Evolutionary conservation across 2,329 filamentous ascomycete genomes (phyloP).

Genomic region (Fusarium multiceps): DNA sequence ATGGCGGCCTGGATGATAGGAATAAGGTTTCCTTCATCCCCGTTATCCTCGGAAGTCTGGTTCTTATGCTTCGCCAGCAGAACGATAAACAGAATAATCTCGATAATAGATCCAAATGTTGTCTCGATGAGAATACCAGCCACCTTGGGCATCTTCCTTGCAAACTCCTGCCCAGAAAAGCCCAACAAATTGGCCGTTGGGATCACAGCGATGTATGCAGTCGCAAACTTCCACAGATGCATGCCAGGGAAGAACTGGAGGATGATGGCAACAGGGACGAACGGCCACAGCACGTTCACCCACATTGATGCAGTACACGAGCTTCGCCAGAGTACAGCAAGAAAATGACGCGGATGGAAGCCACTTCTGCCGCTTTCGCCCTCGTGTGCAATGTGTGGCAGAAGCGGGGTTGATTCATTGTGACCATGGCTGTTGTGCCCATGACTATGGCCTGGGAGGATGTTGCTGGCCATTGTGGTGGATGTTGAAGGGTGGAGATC

Average conservation of each 20-base stretch:
- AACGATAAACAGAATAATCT: conserved; percentile 76
- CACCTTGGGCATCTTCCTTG: conserved; percentile 73
- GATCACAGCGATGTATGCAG: conserved; percentile 61
- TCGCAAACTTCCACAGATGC: conserved; percentile 59
- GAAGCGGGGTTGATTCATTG: conserved; percentile 47
- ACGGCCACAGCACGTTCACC: conserved; percentile 62
- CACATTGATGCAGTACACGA: conserved; percentile 58
- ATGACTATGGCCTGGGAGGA: conserved; percentile 15
- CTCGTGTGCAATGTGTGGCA: conserved; percentile 48
- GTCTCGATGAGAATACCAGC: conserved; percentile 63
- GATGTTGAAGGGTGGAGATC: fast-evolving
- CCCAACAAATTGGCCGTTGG: conserved; percentile 62
- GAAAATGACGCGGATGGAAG: conserved; percentile 56
- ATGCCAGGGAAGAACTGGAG: conserved; percentile 52
- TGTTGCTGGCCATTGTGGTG: conserved; percentile 25
- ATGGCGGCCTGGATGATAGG: conserved; percentile 76
- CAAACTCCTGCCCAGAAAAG: conserved; percentile 66
- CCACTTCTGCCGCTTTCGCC: conserved; percentile 60
- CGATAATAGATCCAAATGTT: conserved; percentile 71
- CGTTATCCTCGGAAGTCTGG: conserved; percentile 28
- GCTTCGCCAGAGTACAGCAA: conserved; percentile 56
- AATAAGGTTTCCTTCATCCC: conserved; percentile 56
- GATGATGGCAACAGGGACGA: conserved; percentile 59
- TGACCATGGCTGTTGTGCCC: conserved; percentile 14
- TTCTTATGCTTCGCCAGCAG: conserved; percentile 58